These are phyloP conservation scores for Silene vulgaris DNA, from an alignment of 179 eudicot species.

Conservation along the genomic window DNA sequence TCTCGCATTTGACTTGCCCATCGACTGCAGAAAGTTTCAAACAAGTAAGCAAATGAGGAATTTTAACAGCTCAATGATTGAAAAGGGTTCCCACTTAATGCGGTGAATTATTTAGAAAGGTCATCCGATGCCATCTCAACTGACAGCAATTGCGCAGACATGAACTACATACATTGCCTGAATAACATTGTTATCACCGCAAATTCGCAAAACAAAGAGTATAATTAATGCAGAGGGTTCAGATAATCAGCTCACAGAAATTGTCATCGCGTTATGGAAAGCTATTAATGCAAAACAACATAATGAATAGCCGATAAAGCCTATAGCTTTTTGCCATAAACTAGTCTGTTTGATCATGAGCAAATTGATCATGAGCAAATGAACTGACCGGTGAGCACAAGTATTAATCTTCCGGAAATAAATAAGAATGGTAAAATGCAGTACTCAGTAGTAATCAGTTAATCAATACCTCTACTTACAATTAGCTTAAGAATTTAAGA, in stretches of 20 bases:
- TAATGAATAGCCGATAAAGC: too few relatives aligned
- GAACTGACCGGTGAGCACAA: too few relatives aligned
- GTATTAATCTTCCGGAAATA: too few relatives aligned
- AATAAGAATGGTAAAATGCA: too few relatives aligned
- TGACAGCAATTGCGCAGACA: not conserved
- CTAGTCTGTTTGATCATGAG: too few relatives aligned
- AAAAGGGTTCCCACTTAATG: not conserved
- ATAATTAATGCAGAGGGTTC: not conserved
- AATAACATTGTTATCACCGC: not conserved
- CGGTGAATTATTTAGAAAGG: not conserved
- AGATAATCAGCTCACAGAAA: not conserved
- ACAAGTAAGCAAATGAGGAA: not conserved
- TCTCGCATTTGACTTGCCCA: slow-evolving; percentile 59
- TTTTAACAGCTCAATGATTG: not conserved
- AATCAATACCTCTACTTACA: too few relatives aligned
- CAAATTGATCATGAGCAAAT: too few relatives aligned
- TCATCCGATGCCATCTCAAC: not conserved
- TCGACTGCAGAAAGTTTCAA: slow-evolving; percentile 42
- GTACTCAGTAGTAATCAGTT: too few relatives aligned
- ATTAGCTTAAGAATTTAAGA: too few relatives aligned
- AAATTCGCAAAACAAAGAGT: not conserved
- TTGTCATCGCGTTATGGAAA: too few relatives aligned
- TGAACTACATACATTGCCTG: not conserved
- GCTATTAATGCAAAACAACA: too few relatives aligned
- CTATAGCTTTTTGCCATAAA: too few relatives aligned